Percentiles rank a stretch among this genome's conserved stretches.
Evolutionary conservation across 2,329 filamentous ascomycete species (phyloP).

Genomic region (Sporothrix inflata): DNA sequence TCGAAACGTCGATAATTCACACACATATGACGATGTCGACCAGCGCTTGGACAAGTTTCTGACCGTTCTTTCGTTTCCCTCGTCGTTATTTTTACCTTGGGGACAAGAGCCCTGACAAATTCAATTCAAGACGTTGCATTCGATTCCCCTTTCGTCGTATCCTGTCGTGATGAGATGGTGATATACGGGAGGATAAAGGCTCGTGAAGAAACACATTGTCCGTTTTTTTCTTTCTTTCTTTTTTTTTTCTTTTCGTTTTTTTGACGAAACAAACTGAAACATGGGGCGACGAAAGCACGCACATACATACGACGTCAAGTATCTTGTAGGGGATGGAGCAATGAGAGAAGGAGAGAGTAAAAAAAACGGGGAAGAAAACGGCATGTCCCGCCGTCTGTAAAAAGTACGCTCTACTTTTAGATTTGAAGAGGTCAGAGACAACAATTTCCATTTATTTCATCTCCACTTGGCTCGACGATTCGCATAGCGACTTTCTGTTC

Average conservation of each 20-base stretch:
- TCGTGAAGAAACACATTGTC: slow-evolving; percentile 2
- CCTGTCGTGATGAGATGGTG: slow-evolving; percentile 4
- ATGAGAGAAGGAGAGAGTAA: neutral
- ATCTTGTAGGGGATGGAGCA: neutral
- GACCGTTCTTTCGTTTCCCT: neutral
- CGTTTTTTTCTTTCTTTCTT: no score
- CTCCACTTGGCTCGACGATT: neutral
- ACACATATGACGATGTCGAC: neutral
- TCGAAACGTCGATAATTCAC: neutral
- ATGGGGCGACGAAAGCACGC: slow-evolving; percentile 5
- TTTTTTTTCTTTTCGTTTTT: neutral
- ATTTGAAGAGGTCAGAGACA: no score
- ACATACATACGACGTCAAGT: neutral
- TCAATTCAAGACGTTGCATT: neutral
- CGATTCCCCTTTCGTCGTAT: neutral
- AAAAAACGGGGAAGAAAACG: slow-evolving; percentile 11
- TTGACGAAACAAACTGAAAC: slow-evolving; percentile 26
- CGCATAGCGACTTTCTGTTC: neutral
- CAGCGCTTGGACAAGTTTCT: neutral
- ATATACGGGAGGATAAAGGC: neutral
- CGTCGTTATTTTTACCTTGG: neutral
- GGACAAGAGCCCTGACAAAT: neutral
- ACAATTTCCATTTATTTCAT: neutral
- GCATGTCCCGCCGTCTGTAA: slow-evolving; percentile 1
- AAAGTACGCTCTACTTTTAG: neutral